Evolutionary conservation across 1,284 basidiomycete genomes (phyloP).

Genomic region (Earliella scabrosa): DNA sequence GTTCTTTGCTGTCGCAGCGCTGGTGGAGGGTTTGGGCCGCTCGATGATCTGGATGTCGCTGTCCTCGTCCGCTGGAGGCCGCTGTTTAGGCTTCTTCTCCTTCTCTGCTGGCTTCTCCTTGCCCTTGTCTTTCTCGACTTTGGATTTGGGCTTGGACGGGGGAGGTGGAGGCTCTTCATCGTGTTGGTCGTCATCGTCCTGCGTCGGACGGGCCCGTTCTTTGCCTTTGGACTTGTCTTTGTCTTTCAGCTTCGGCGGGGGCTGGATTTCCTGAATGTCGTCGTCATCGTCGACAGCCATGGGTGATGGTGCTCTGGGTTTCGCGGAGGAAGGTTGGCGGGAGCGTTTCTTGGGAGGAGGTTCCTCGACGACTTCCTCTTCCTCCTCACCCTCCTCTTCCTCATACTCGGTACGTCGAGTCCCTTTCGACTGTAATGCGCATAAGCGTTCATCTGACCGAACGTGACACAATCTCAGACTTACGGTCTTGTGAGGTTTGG

Average conservation of each 20-base stretch:
- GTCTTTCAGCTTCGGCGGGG: slow-evolving; percentile 18
- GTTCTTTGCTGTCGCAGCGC: slow-evolving; percentile 22
- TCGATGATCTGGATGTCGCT: slow-evolving; percentile 21
- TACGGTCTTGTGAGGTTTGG: slow-evolving; percentile 9
- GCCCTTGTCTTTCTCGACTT: slow-evolving; percentile 15
- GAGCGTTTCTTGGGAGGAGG: slow-evolving; percentile 8
- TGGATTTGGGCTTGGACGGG: slow-evolving; percentile 18
- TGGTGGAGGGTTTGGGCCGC: not conserved
- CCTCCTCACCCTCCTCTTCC: slow-evolving; percentile 1
- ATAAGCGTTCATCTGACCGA: not conserved
- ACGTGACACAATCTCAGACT: not conserved
- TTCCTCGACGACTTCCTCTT: slow-evolving; percentile 11
- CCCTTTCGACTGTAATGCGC: slow-evolving; percentile 2
- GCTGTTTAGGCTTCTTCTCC: slow-evolving; percentile 28
- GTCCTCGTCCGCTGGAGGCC: slow-evolving; percentile 20
- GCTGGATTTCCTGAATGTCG: slow-evolving; percentile 20
- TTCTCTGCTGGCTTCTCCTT: slow-evolving; percentile 28
- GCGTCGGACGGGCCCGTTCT: slow-evolving; percentile 2
- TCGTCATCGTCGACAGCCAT: slow-evolving; percentile 16
- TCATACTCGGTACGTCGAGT: not conserved
- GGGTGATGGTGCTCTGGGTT: slow-evolving; percentile 1
- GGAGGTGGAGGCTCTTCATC: slow-evolving; percentile 6
- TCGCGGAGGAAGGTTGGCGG: not conserved
- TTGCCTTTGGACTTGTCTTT: slow-evolving; percentile 19
- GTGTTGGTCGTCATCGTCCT: slow-evolving; percentile 15